Evolutionary conservation across 345 rosid genomes (phyloP).

Genomic region (Carallia pectinifolia): DNA sequence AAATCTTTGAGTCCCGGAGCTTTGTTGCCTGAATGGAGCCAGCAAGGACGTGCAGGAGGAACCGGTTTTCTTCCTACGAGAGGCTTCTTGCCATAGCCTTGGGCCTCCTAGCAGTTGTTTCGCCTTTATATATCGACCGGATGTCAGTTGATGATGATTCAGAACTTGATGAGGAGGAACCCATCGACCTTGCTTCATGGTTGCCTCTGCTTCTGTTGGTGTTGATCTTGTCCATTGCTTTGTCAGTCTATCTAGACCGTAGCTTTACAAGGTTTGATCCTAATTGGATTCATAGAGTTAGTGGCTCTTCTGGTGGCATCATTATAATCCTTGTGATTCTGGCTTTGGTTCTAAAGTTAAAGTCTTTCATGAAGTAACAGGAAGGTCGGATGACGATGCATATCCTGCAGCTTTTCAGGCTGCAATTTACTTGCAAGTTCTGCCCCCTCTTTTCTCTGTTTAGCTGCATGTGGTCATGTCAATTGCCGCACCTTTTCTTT

Average conservation of each 20-base stretch:
- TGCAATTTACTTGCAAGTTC: not conserved
- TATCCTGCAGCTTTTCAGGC: not conserved
- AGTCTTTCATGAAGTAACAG: constrained; percentile 21
- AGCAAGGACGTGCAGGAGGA: constrained; percentile 15
- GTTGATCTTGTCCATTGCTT: constrained; percentile 49
- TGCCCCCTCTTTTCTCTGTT: too few relatives aligned
- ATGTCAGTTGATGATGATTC: constrained; percentile 22
- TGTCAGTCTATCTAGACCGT: constrained; percentile 53
- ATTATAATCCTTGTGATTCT: constrained; percentile 62
- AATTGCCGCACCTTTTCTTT: too few relatives aligned
- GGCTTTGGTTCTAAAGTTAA: constrained; percentile 58
- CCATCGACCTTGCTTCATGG: constrained; percentile 33
- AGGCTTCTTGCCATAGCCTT: constrained; percentile 41
- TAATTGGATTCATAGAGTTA: constrained; percentile 78
- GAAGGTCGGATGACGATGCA: not conserved
- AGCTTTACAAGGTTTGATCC: constrained; percentile 70
- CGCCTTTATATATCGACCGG: constrained; percentile 64
- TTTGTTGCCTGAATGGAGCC: constrained; percentile 38
- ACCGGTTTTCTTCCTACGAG: constrained; percentile 43
- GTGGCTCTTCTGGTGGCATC: constrained; percentile 86
- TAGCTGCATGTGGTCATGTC: too few relatives aligned
- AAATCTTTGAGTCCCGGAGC: not conserved
- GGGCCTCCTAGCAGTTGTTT: constrained; percentile 53
- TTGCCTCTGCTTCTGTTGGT: constrained; percentile 53
- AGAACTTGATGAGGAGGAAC: constrained; percentile 47